phyloP scores from a whole-genome alignment of 139 green algal genomes.

The Axilococcus clingmanii region DNA sequence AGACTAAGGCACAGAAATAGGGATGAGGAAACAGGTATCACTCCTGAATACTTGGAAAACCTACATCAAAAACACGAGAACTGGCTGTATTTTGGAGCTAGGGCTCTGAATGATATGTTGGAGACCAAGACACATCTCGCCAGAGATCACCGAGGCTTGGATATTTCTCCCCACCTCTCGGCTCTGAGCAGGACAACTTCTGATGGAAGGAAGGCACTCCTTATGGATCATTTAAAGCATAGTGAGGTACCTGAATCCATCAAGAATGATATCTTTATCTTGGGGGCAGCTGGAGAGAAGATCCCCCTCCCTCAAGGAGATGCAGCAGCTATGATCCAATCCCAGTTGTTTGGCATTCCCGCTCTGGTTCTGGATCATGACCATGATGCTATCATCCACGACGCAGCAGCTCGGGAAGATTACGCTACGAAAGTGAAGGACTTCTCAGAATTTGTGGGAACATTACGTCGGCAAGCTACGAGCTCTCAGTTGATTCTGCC shows the following conservation, averaged over 20 bases:
- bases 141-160: not conserved
- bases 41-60: slow-evolving; percentile 67
- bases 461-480: no score
- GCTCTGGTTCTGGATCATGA: slow-evolving; percentile 26
- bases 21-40: slow-evolving; percentile 44
- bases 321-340: not conserved
- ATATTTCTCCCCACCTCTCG: slow-evolving; percentile 1
- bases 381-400: slow-evolving; percentile 1
- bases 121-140: not conserved
- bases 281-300: not conserved
- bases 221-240: not conserved
- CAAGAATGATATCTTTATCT: slow-evolving; percentile 11
- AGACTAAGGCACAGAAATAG: slow-evolving; percentile 46
- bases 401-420: slow-evolving; percentile 5
- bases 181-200: not conserved
- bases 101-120: not conserved
- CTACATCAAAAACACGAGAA: slow-evolving; percentile 89
- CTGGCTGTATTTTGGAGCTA: slow-evolving; percentile 53
- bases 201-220: not conserved
- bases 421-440: slow-evolving; percentile 19
- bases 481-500: no score
- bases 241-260: slow-evolving; percentile 8
- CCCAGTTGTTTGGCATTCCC: slow-evolving; percentile 7
- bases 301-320: no score
- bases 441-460: slow-evolving; percentile 1